Base-by-base conservation (phyloP, 495 filamentous ascomycete genomes). In the Lasiosphaeris hirsuta region DNA sequence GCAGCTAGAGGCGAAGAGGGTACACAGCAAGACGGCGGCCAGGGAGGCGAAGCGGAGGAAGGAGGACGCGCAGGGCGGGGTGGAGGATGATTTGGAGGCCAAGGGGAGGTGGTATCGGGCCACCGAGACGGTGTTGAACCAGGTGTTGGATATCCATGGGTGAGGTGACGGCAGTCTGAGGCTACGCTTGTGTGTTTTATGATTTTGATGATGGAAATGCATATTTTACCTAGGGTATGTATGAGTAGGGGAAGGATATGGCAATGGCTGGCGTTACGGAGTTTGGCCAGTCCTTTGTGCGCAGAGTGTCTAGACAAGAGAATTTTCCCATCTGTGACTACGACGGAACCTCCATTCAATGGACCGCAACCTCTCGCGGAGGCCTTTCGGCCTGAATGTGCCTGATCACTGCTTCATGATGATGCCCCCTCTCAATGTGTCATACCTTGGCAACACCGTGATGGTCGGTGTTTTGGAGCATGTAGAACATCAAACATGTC, bases 101-200 rank as follows among this genome's bases (percentile, higher is more conserved):
- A 82, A 83, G 70, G 92, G 89, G 13, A 75, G 90, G 63, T 96
- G 92, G 92, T 87, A 87, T 65, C 82, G 83, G 58, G 85, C 86
- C 33, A 82, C 85, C 1, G 89, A 92, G 69, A 72, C 75, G 11
- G 83, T 79, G 2, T 72, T 96, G 69, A 85, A 81, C 62, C 80
- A 80, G 46, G 75, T 95, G 67, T 74, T 94, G 54, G 85, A 72
- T 36, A 59, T 69, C 30, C 18, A 65, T 30, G 53, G 19, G 33
- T 55, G 53, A 55, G 23, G 42, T n/a, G 51, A 10, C 4, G 23
- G 39, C 0, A 13, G 18, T 34, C 10, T 11, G 13, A 8, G 18
- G 2, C 33, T n/a, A 10, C 2, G n/a, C 13, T 30, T 30, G 33
- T 10, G 8, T 19, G 3, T 10, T 15, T 9, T 15, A 40, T 7